Evolutionary conservation across 257 asterid species (phyloP).

Genomic region (Euphrasia confusa): DNA sequence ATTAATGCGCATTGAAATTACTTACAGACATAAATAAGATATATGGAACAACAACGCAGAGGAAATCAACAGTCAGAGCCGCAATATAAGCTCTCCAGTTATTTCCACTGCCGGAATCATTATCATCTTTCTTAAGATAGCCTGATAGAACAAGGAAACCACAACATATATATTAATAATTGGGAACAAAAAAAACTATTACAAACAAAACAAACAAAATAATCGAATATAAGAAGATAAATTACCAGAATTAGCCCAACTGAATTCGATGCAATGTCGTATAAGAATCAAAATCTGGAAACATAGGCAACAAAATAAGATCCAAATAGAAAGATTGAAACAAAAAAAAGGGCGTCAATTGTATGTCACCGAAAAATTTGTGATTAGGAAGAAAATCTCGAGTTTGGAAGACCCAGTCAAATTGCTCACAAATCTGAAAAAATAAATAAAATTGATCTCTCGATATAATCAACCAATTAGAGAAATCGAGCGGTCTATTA

Average conservation of each 20-base stretch:
- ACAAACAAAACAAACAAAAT: no score
- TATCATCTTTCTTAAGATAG: conserved; percentile 51
- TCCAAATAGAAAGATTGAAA: conserved; percentile 11
- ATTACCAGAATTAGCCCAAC: conserved; percentile 36
- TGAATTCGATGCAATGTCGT: conserved; percentile 45
- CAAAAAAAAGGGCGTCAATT: background rate
- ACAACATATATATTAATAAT: background rate
- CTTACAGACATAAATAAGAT: conserved; percentile 45
- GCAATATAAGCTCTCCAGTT: conserved; percentile 34
- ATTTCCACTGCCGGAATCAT: conserved; percentile 28
- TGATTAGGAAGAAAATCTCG: conserved; percentile 47
- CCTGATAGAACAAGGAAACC: conserved; percentile 30
- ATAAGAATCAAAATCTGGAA: conserved; percentile 50
- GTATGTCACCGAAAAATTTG: conserved; percentile 40
- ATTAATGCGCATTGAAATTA: conserved; percentile 10
- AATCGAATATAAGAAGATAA: no score
- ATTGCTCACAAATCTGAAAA: conserved; percentile 78
- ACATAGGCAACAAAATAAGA: conserved; percentile 1
- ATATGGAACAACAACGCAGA: conserved; percentile 51
- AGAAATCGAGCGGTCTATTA: background rate
- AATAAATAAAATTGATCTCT: background rate
- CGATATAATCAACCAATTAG: background rate
- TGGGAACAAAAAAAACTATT: no score
- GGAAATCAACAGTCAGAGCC: conserved; percentile 45
- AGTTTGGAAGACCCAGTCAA: conserved; percentile 61